Conservation (phyloP, 805 yeast genomes). For the Suhomyces prunicola region DNA sequence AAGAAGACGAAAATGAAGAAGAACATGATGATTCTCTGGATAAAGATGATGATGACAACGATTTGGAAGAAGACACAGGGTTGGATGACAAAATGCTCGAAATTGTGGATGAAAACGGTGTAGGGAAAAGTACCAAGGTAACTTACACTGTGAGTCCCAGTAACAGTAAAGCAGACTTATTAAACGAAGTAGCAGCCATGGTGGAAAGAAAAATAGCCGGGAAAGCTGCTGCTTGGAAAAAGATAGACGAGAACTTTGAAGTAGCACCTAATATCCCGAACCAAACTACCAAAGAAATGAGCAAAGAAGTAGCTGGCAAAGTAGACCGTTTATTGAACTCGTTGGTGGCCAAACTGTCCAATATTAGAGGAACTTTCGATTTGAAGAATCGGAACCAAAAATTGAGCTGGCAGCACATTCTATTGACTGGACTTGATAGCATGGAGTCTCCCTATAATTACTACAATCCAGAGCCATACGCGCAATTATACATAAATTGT, state of each 20-base stretch:
- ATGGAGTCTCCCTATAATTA: conserved; percentile 10
- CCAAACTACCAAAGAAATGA: conserved; percentile 4
- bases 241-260: conserved; percentile 1
- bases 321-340: conserved; percentile 10
- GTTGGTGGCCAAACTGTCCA: neutral
- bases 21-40: neutral
- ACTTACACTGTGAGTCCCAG: conserved; percentile 9
- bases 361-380: too few species aligned
- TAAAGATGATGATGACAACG: conserved; percentile 4
- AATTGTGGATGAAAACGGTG: neutral
- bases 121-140: neutral
- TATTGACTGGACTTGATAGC: conserved; percentile 19
- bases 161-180: conserved; percentile 18
- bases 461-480: conserved; percentile 8
- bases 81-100: conserved; percentile 8
- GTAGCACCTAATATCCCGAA: conserved; percentile 2
- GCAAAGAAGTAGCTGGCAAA: conserved; percentile 6
- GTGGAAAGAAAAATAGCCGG: conserved; percentile 14
- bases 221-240: neutral
- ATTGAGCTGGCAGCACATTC: conserved; percentile 28
- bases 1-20: conserved; percentile 6
- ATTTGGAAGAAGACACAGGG: conserved; percentile 5
- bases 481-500: conserved; percentile 20
- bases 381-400: neutral
- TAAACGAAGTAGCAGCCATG: conserved; percentile 20